Conservation (phyloP, 352 stramenopile genomes). For the Detonula confervacea region DNA sequence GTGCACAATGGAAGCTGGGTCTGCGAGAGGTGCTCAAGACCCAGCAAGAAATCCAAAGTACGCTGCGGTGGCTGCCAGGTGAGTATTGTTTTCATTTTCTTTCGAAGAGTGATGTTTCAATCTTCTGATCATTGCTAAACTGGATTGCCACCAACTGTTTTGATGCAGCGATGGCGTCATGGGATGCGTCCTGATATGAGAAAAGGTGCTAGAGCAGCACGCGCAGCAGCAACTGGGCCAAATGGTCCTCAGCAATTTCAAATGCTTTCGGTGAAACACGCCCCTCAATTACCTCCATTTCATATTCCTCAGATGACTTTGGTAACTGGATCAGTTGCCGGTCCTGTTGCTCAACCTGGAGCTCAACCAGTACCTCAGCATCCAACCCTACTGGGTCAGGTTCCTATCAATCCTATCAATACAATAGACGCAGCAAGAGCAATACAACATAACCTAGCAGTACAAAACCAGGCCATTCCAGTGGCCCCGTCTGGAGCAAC, state of each 20-base stretch:
- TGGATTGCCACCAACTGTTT: neutral
- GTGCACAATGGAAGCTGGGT: neutral
- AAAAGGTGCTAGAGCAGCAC: neutral
- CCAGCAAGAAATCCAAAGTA: slow-evolving; percentile 13
- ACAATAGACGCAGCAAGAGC: neutral
- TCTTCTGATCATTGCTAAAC: neutral
- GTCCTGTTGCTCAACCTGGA: neutral
- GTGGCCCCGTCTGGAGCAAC: neutral
- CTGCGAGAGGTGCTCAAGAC: slow-evolving; percentile 12
- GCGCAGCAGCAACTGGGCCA: too few relatives aligned
- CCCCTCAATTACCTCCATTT: neutral
- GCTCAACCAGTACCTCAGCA: too few relatives aligned
- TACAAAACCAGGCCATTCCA: neutral
- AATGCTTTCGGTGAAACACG: neutral
- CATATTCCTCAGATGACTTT: neutral
- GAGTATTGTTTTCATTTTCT: neutral
- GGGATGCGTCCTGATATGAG: slow-evolving; percentile 11
- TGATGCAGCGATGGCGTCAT: slow-evolving; percentile 15
- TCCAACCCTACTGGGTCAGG: too few relatives aligned
- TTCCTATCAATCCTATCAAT: neutral
- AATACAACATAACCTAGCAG: neutral
- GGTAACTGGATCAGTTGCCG: neutral
- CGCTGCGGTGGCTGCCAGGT: slow-evolving; percentile 19
- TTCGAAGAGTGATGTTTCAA: neutral
- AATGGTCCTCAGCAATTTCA: neutral